A percentile compares a stretch with the other conserved stretches of the same genome.
Evolutionary conservation across 2,329 filamentous ascomycete genomes (phyloP).

Genomic region (Ophiostoma sp.): DNA sequence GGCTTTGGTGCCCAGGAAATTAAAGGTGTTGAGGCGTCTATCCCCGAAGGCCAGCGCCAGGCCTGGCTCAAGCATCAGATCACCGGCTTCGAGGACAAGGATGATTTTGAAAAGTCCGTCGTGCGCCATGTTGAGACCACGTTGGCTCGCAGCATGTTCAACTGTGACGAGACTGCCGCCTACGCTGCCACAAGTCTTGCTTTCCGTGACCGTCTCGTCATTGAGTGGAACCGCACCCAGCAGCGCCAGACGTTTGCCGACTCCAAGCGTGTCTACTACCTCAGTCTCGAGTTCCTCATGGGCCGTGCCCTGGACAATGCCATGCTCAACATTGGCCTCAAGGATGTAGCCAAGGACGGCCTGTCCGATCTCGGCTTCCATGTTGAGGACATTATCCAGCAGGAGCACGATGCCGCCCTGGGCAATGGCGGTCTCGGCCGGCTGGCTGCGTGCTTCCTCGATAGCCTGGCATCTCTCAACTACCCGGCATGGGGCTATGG

Average conservation of each 20-base stretch:
- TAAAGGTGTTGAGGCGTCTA: slow-evolving; percentile 83
- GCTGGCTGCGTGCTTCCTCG: slow-evolving; percentile 92
- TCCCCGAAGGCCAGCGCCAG: slow-evolving; percentile 81
- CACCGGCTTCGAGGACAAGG: slow-evolving; percentile 67
- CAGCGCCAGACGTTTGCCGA: slow-evolving; percentile 89
- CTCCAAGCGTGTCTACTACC: slow-evolving; percentile 91
- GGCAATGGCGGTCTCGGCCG: slow-evolving; percentile 94
- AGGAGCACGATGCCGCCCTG: slow-evolving; percentile 93
- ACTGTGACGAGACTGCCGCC: slow-evolving; percentile 91
- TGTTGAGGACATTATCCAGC: slow-evolving; percentile 88
- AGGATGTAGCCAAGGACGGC: slow-evolving; percentile 78
- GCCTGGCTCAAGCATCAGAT: slow-evolving; percentile 65
- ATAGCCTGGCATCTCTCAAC: slow-evolving; percentile 90
- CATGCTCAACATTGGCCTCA: slow-evolving; percentile 91
- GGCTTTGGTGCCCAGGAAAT: slow-evolving; percentile 88
- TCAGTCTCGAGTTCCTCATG: slow-evolving; percentile 97
- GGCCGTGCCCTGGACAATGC: slow-evolving; percentile 94
- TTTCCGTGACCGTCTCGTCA: slow-evolving; percentile 85
- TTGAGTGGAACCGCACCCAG: slow-evolving; percentile 97
- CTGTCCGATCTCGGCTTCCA: slow-evolving; percentile 87
- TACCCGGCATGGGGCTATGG: slow-evolving; percentile 98
- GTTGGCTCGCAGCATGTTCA: slow-evolving; percentile 91
- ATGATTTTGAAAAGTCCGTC: slow-evolving; percentile 80
- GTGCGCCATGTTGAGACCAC: slow-evolving; percentile 96
- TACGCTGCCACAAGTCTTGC: slow-evolving; percentile 88